Base-by-base conservation (phyloP, 2,329 filamentous ascomycete genomes). In the Dothideomycetes sp. region DNA sequence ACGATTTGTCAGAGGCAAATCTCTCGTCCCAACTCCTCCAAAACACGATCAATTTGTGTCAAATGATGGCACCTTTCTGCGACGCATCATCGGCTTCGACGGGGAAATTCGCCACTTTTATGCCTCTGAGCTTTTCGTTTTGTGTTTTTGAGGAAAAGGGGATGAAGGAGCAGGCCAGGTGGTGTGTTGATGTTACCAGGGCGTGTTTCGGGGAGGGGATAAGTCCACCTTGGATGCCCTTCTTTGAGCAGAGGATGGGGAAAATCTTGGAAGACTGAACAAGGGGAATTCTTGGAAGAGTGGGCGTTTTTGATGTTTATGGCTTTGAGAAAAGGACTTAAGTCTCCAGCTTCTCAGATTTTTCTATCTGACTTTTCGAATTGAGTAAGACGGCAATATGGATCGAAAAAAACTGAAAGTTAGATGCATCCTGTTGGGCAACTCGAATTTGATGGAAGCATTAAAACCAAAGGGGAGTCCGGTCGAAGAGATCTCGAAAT, bases 11-110 rank as follows among this genome's bases (percentile, higher is more conserved):
- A 17, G 6, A 7, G 29, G 19, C 16, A 31, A 1, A 41, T 7
- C n/a, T 18, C 5, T 53, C 60, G 46, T 47, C 65, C 64, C 58
- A 78, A 71, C 60, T 86, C 88, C 58, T 86, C 87, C 32, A 37
- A 12, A 27, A 18, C 16, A 33, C 33, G 4, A 36, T 43, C 24
- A 29, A 32, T 27, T 36, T 43, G 32, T 37, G 33, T 20, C 41
- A 43, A 33, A 31, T 35, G 25, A 36, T 43, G 22, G 33, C 41
- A 20, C 37, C 31, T 10, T 43, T 35, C 28, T 43, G 41, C 33
- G 32, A 43, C 13, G 33, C 41, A 8, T 25, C 27, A 5, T 24
- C 41, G 16, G 23, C 32, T 8, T 37, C 33, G 2, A 43, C 33
- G 32, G 41, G 41, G 5, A 18, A 33, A 13, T 43, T 43, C 9